Base-by-base conservation (phyloP, 352 stramenopile species). In the Globisporangium cylindrosporum region DNA sequence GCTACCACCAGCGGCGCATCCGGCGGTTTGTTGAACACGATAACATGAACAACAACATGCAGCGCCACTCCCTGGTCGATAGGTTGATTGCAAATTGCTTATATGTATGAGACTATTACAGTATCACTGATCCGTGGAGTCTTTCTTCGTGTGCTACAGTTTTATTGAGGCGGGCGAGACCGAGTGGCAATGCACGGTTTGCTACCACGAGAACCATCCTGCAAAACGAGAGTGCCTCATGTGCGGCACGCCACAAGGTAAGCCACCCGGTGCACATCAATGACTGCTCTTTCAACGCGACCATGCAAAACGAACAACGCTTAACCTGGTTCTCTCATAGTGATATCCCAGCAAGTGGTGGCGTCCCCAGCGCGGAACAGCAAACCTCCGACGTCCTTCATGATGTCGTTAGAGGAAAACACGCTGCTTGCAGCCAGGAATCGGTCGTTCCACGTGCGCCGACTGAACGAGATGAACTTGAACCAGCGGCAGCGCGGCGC, bases 31-130 rank as follows among this genome's bases (percentile, higher is more conserved):
- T 87, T 20, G 79, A 91, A 41, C 54, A 78, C 36, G 83, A 92
- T 76, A 94, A 93, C 55, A 72, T 71, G 69, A 90, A 90, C 73
- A 94, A 94, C 78, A 94, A 94, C 73, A 93, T 94, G 82, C 87
- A 94, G 75, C 82, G 87, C 14, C 80, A 94, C 66, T 91, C 88
- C 51, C 79, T 94, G 14, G 78, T 93, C 36, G 87, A 94, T 62
- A 92, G 76, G 76, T 83, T 24, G 20, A 38, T 25, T 41, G 34
- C 18, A 46, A 24, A 29, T 27, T 1, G 48, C 8, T n/a, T 43
- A 2, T 43, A 32, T 32, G 54, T 27, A 59, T 43, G 32, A 36
- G 32, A 18, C 7, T 41, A 41, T 12, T 24, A 8, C 14, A 20
- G 10, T 7, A 48, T 22, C 43, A 8, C 27, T 66, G 18, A 22